Evolutionary conservation across 164 flowering plant genomes (phyloP).

Genomic region (grape (Vitis vinifera)): DNA sequence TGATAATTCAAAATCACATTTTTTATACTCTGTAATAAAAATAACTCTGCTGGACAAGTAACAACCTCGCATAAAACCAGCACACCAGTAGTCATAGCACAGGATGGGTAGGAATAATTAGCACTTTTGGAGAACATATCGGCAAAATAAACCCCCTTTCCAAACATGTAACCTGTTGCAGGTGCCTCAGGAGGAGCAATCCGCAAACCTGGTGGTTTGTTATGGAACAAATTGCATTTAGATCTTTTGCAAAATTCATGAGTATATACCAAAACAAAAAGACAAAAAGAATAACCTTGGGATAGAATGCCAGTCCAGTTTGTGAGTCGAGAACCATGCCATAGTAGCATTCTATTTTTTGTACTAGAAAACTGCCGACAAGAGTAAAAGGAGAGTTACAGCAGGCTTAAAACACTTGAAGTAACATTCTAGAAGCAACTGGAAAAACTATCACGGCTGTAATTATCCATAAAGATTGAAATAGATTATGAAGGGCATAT

Average conservation of each 20-base stretch:
- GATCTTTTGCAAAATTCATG: neutral
- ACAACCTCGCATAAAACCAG: constrained; percentile 92
- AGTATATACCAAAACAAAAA: neutral
- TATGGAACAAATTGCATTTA: constrained; percentile 6
- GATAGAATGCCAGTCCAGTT: constrained; percentile 95
- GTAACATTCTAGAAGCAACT: neutral
- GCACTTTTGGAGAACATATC: constrained; percentile 99
- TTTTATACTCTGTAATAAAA: neutral
- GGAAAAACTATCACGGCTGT: neutral
- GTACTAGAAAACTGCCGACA: constrained; percentile 59
- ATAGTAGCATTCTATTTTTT: constrained; percentile 83
- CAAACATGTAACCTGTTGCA: constrained; percentile 92
- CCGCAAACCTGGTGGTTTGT: constrained; percentile 62
- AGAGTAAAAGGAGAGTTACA: neutral
- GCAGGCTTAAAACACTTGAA: neutral
- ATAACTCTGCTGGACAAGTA: neutral
- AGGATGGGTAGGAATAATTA: constrained; percentile 76
- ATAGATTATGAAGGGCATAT: neutral
- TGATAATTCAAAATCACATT: too few species aligned
- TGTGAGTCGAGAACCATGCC: constrained; percentile 98
- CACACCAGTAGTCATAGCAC: constrained; percentile 52
- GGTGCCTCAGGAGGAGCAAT: constrained; percentile 99
- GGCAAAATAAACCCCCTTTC: constrained; percentile 97
- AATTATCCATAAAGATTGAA: neutral
- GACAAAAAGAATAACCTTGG: constrained; percentile 55